Conservation (phyloP, 1,139 yeast species). For the Hansenula lynferdii region DNA sequence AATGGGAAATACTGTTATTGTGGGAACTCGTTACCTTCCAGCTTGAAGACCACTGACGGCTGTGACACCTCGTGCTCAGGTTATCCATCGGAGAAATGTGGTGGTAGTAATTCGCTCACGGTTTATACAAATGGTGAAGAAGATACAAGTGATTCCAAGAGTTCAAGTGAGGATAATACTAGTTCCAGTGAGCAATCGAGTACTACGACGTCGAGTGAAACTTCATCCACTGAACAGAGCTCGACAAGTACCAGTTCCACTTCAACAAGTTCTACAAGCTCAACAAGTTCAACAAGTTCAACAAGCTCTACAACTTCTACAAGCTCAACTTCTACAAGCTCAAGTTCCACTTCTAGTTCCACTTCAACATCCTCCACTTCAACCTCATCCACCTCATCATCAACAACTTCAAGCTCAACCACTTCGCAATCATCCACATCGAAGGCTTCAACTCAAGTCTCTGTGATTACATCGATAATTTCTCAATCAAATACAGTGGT, state of each 20-base stretch:
- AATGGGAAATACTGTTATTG: constrained; percentile 58
- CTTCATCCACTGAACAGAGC: too few relatives aligned
- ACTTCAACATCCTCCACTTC: constrained; percentile 3
- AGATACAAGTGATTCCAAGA: constrained; percentile 16
- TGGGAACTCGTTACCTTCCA: constrained; percentile 35
- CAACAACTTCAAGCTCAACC: constrained; percentile 10
- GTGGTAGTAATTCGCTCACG: constrained; percentile 49
- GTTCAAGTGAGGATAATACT: neutral
- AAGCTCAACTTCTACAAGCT: constrained; percentile 5
- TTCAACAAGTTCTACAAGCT: constrained; percentile 1
- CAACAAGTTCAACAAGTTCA: neutral
- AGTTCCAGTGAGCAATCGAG: neutral
- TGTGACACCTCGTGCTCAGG: constrained; percentile 47
- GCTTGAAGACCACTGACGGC: constrained; percentile 25
- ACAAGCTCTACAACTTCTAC: constrained; percentile 3
- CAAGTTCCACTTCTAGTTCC: constrained; percentile 4
- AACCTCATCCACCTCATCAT: constrained; percentile 5
- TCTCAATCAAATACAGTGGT: constrained; percentile 12
- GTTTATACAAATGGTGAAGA: constrained; percentile 36
- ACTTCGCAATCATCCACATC: constrained; percentile 6
- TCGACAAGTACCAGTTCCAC: constrained; percentile 1
- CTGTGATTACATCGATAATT: constrained; percentile 20
- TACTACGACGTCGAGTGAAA: neutral
- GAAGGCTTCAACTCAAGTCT: constrained; percentile 3
- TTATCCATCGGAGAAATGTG: constrained; percentile 54